Base-by-base conservation (phyloP, 805 yeast genomes). In the Myxozyma vanderwaltii region DNA sequence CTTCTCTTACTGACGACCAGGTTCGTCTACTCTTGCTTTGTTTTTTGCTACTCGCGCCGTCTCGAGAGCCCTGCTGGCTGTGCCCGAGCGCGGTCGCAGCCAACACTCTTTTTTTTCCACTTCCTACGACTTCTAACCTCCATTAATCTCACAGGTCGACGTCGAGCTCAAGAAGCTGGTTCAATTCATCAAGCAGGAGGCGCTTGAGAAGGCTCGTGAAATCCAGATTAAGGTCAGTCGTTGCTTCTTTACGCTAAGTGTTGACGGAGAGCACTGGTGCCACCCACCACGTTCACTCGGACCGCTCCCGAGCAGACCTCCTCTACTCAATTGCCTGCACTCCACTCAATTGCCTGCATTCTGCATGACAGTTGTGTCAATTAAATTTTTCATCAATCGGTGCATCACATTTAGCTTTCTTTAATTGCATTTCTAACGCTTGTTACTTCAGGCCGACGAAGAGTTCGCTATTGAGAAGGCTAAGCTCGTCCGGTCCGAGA, bases 381-480 rank as follows among this genome's bases (percentile, higher is more conserved):
- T 29, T 2, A 13, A n/a, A n/a, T 21, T 10, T 12, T 45, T 23
- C 15, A 48, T 48, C 35, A 40, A 33, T 23, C 27, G 1, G 23
- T 3, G 24, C 21, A 3, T 17, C 29, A 24, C 33, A 8, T 35
- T 23, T 15, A 24, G 7, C 39, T 10, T 17, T n/a, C 21, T 19
- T 7, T 27, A 26, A n/a, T 43, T 4, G 4, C n/a, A 4, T 13
- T 43, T 13, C 29, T 47, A 19, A 29, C 26, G 21, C 51, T 12
- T 17, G 19, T 44, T n/a, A n/a, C 17, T 19, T n/a, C 43, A 63
- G 79, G 97, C 98, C 45, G 96, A 95, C 74, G 99, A 94, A 76
- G 99, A 94, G 78, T 94, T 92, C 74, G 98, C 94, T 76, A 91
- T 94, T 70, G 99, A 94, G 75, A 94, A 94, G 81, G 92, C 97